Evolutionary conservation across 257 asterid species (phyloP), one percentile per base, ranked within the genome.

Genomic region (Solanum sejunctum): DNA sequence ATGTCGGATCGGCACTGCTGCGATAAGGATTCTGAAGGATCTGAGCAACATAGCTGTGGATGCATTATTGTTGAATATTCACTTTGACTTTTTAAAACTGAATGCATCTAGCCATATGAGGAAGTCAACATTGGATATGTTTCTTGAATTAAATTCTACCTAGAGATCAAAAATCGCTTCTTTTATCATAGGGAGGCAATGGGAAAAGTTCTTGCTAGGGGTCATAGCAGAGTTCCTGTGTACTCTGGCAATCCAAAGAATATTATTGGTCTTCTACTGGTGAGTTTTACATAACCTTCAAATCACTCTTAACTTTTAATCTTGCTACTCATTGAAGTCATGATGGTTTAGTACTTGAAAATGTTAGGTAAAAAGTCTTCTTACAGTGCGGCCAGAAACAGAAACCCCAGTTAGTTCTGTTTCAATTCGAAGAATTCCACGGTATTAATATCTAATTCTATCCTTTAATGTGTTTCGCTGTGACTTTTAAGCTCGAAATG

Each of bases 151-250:
- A 70, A 39, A 12, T 20, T 39, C 47, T 36, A 26, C 6, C 26
- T 51, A 28, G 64, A 26, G 47, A 77, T 52, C 52, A 52, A 52
- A 77, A 52, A 77, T 10, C 1, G 12, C 17, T 51, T 52, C 26
- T 56, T 80, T 80, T 83, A 64, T 85, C 80, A 81, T 87, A 94
- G 99, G 98, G 99, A 95, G 88, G 99, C 95, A 71, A 91, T 94
- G 93, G 96, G 97, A 72, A 94, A 93, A 90, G 83, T 95, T 84
- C 92, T 95, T 83, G 95, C 98, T 85, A 94, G 98, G 57, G 99
- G 99, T 82, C 99, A 95, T 83, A 95, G 99, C 88, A 93, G 99
- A 86, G 96, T 95, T 88, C 99, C 98, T 85, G 99, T 95, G 77
- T 94, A 92, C 88, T 88, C 94, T 20, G 99, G 97, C 63, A 93